Conservation (phyloP, 208 protist genomes). For the Trypanosoma conorhini region DNA sequence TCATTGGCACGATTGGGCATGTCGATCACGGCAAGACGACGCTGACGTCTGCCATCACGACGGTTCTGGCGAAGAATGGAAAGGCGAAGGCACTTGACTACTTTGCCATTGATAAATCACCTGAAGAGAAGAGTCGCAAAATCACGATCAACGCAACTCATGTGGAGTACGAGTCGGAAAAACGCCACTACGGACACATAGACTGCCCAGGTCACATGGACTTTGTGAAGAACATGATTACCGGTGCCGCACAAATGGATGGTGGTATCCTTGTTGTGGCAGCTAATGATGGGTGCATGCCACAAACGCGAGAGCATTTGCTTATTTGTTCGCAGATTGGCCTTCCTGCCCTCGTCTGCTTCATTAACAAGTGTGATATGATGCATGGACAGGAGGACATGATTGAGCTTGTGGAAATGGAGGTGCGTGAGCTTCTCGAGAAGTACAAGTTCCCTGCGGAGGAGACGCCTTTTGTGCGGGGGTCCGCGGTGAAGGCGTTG, state of each 20-base stretch:
- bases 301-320: constrained; percentile 99
- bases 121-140: constrained; percentile 99
- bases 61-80: constrained; percentile 88
- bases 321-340: constrained; percentile 98
- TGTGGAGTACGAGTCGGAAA: constrained; percentile 99
- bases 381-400: constrained; percentile 93
- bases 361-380: constrained; percentile 99
- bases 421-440: constrained; percentile 95
- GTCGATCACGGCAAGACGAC: constrained; percentile 99
- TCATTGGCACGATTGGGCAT: constrained; percentile 99
- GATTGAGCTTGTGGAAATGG: constrained; percentile 97
- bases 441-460: constrained; percentile 95
- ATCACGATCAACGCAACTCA: constrained; percentile 99
- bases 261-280: constrained; percentile 92
- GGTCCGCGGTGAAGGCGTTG: constrained; percentile 97
- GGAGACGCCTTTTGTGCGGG: constrained; percentile 88
- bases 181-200: constrained; percentile 99
- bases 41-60: constrained; percentile 98
- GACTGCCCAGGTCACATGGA: constrained; percentile 99
- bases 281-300: constrained; percentile 97
- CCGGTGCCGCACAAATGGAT: constrained; percentile 98
- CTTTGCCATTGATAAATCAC: constrained; percentile 99
- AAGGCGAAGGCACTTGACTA: constrained; percentile 88
- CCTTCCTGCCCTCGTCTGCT: constrained; percentile 96
- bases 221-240: constrained; percentile 99